Conservation (phyloP, 345 rosid genomes). For the Hypericum perforatum region DNA sequence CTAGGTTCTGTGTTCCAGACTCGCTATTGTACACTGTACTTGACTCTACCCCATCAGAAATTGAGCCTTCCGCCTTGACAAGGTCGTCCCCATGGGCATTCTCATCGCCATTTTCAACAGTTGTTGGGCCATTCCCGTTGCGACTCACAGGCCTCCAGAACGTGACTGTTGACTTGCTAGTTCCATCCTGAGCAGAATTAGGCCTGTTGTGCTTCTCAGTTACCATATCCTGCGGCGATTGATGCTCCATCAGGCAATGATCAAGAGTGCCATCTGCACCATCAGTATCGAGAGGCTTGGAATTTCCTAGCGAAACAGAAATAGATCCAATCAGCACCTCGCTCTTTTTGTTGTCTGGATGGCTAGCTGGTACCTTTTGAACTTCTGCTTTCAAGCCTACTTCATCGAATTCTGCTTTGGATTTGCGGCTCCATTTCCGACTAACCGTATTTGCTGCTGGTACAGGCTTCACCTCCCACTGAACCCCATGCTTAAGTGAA, state of each 20-base stretch:
- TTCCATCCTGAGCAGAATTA: slow-evolving; percentile 15
- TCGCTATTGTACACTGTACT: slow-evolving; percentile 4
- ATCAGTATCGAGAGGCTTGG: slow-evolving; percentile 22
- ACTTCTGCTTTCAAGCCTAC: slow-evolving; percentile 24
- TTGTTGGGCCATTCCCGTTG: slow-evolving; percentile 19
- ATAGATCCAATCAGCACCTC: slow-evolving; percentile 84
- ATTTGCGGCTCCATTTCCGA: slow-evolving; percentile 74
- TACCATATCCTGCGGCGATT: slow-evolving; percentile 31
- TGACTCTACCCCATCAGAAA: slow-evolving; percentile 15
- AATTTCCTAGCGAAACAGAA: slow-evolving; percentile 49
- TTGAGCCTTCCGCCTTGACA: slow-evolving; percentile 13
- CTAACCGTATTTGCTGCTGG: slow-evolving; percentile 26
- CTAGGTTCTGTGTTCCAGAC: slow-evolving; percentile 8
- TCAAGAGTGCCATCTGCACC: slow-evolving; percentile 26
- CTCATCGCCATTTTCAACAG: slow-evolving; percentile 17
- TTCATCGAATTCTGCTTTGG: slow-evolving; percentile 36
- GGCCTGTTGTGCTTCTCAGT: slow-evolving; percentile 26
- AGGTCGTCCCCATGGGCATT: slow-evolving; percentile 15
- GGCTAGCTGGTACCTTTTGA: slow-evolving; percentile 33
- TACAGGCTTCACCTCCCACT: slow-evolving; percentile 30
- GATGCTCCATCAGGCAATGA: slow-evolving; percentile 27
- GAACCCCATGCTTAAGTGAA: slow-evolving; percentile 47
- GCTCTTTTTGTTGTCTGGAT: slow-evolving; percentile 31
- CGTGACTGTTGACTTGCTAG: slow-evolving; percentile 25
- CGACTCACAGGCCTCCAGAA: slow-evolving; percentile 42